Base-by-base conservation (phyloP, 2,329 filamentous ascomycete species). In the Fusarium devonianum region DNA sequence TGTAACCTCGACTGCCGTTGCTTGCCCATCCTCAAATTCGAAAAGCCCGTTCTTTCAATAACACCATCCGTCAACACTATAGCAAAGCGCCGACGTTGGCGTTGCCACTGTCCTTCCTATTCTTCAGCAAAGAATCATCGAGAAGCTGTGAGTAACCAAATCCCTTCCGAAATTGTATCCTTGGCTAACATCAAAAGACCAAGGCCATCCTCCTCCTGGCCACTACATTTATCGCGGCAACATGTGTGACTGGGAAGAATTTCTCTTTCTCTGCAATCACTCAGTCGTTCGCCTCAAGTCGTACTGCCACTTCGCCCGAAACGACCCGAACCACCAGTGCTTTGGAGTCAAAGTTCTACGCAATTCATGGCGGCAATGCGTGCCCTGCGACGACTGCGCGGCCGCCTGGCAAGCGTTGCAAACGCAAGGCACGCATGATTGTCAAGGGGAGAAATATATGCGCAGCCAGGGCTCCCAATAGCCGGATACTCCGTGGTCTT, bases 281-380 rank as follows among this genome's bases (percentile, higher is more conserved):
- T 78, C 76, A 5, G 73, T 75, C 12, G 71, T 79, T 18, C 80
- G 84, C 14, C 75, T 89, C 21, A 84, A 86, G 65, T 84, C 83
- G 17, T 81, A 90, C 70, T 92, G 89, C 70, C 89, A 92, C 71
- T 85, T 84, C 59, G 87, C 88, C 5, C 85, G 89, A 49, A 90
- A 89, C 66, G 85, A 90, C 60, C 83, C 83, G 1, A 78, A 81
- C 53, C 87, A 92, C 67, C 78, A 84, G 61, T 92, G 89, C 69
- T 82, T 82, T 57, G 79, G 84, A 9, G 82, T 89, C 45, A 86
- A 88, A 73, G 82, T 82, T 28, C 77, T 89, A 51, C 79, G 83
- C 17, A 74, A 83, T 54, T 82, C 82, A 65, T 83, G 81, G 76
- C 75, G 78, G 21, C 83, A 86, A 64, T 71, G 69, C 4, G 74